Evolutionary conservation across 148 eudicot species (phyloP), one percentile per base, ranked within the genome.

Genomic region (Silene latifolia): DNA sequence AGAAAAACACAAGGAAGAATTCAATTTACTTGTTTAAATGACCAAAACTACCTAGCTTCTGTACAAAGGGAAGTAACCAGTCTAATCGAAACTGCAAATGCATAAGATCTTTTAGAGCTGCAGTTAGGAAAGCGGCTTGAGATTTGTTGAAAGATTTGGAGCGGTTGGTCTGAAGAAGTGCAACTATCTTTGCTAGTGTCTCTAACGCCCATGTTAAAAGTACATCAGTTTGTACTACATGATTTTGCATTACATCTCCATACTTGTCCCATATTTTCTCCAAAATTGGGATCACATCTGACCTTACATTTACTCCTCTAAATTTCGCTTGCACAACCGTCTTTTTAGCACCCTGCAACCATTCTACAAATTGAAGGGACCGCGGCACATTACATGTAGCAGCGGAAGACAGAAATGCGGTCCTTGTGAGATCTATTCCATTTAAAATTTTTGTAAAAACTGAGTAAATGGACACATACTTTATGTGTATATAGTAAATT

Each of bases 151-250:
- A 71, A 19, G 69, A 46, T 24, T 18, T 46, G 9, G 18, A 23
- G 0, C 69, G 13, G 54, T 77, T 56, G 0, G 21, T 77, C 19
- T 77, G 63, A 71, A 77, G 75, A 53, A 77, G 9, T 27, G 62
- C 3, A 29, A 71, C 47, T 60, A 71, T 53, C 25, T 71, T 71
- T 4, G 75, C 80, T 21, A 77, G 63, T 23, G 75, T 48, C 8
- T 77, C 80, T 21, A 77, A 51, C 35, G 63, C 71, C 80, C 80
- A 77, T 11, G 62, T 71, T 47, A 77, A 47, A 9, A 69, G 70
- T 12, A 17, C 25, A 13, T 61, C 42, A 35, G 64, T 77, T 5
- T 21, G 2, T 23, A 71, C 21, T 19, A 15, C 42, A 71, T 51
- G 39, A 2, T 47, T 63, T 71, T 77, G 11, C 11, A 65, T 53